Evolutionary conservation across 1,284 basidiomycete genomes (phyloP).

Genomic region (Anthracocystis walkeri): DNA sequence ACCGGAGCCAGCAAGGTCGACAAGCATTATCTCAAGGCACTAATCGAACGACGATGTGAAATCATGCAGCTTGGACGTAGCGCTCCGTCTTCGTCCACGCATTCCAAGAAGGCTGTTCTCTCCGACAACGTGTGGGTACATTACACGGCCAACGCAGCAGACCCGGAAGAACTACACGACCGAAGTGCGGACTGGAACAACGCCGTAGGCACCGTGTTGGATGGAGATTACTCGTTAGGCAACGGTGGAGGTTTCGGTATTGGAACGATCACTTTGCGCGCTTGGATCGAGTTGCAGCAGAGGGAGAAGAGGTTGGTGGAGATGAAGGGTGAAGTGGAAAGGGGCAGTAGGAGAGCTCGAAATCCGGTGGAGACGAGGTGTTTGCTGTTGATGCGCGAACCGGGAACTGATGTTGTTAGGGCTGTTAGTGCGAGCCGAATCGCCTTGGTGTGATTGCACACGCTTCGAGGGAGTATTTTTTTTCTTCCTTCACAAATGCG

Average conservation of each 20-base stretch:
- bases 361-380: slow-evolving; percentile 37
- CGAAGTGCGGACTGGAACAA: slow-evolving; percentile 43
- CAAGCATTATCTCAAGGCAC: slow-evolving; percentile 37
- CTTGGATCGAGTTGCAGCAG: slow-evolving; percentile 32
- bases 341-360: slow-evolving; percentile 22
- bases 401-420: slow-evolving; percentile 35
- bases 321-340: slow-evolving; percentile 1
- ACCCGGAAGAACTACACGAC: slow-evolving; percentile 34
- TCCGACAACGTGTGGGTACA: slow-evolving; percentile 20
- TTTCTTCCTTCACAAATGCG: background rate
- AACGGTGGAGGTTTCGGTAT: slow-evolving; percentile 51
- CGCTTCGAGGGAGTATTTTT: too few relatives aligned
- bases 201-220: slow-evolving; percentile 50
- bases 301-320: slow-evolving; percentile 22
- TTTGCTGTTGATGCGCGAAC: slow-evolving; percentile 43
- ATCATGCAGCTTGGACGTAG: slow-evolving; percentile 44
- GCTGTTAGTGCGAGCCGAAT: slow-evolving; percentile 35
- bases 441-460: slow-evolving; percentile 9
- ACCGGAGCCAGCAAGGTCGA: slow-evolving; percentile 15
- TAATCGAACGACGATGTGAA: slow-evolving; percentile 40
- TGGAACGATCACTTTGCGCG: slow-evolving; percentile 31
- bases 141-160: slow-evolving; percentile 14
- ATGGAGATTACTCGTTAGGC: slow-evolving; percentile 58
- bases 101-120: background rate
- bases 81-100: slow-evolving; percentile 14